These are phyloP conservation scores for Wakefieldia striispora DNA, from an alignment of 768 basidiomycete species.

Conservation along the genomic window DNA sequence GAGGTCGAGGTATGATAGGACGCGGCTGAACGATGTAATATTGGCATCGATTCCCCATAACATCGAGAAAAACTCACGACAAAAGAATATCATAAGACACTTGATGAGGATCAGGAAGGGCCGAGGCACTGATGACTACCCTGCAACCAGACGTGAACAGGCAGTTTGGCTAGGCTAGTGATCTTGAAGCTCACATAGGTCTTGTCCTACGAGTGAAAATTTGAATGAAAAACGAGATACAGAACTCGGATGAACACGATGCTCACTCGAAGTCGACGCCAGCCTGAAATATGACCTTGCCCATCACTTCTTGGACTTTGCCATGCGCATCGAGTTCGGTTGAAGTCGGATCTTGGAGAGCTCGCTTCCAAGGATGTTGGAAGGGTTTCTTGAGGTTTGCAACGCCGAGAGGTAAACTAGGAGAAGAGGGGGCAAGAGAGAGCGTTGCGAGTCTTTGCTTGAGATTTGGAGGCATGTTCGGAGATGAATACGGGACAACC, in stretches of 20 bases:
- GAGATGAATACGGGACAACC: neutral
- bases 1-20: conserved; percentile 75
- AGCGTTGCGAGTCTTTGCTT: conserved; percentile 69
- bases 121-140: conserved; percentile 81
- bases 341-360: conserved; percentile 24
- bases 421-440: conserved; percentile 51
- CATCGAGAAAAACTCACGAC: conserved; percentile 46
- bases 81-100: conserved; percentile 78
- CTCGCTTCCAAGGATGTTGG: conserved; percentile 54
- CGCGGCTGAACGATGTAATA: conserved; percentile 47
- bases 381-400: conserved; percentile 38
- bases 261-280: conserved; percentile 88
- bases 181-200: conserved; percentile 63
- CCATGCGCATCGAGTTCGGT: conserved; percentile 34
- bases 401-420: conserved; percentile 34
- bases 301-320: conserved; percentile 62
- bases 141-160: conserved; percentile 38
- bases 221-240: conserved; percentile 16
- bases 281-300: conserved; percentile 79
- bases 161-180: neutral
- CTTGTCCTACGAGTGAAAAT: conserved; percentile 55
- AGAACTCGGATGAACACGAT: neutral
- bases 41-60: conserved; percentile 5
- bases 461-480: conserved; percentile 40
- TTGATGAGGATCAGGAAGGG: conserved; percentile 74